phyloP scores from a whole-genome alignment of 768 basidiomycete genomes.

The Leccinellum albellum region DNA sequence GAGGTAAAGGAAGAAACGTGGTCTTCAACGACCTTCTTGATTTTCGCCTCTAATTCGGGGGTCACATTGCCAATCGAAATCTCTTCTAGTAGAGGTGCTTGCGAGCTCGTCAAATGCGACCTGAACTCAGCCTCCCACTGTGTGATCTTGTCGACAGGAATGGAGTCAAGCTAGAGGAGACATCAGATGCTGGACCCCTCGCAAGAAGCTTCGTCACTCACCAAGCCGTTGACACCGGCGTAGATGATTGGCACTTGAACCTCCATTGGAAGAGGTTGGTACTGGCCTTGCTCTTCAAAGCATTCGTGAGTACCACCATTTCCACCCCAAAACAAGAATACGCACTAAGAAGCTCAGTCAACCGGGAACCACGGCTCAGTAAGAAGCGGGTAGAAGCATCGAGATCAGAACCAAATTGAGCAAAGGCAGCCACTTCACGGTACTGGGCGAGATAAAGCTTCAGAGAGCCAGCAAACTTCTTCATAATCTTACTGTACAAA shows the following conservation, averaged over 20 bases:
- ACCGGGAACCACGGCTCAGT: slow-evolving; percentile 94
- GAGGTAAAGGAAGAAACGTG: slow-evolving; percentile 79
- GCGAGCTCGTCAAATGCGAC: slow-evolving; percentile 72
- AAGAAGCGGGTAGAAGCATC: slow-evolving; percentile 99
- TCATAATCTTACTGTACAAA: slow-evolving; percentile 86
- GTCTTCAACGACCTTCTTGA: slow-evolving; percentile 92
- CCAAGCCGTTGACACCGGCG: slow-evolving; percentile 99
- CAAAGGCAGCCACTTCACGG: slow-evolving; percentile 99
- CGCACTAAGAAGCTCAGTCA: slow-evolving; percentile 92
- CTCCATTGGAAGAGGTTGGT: slow-evolving; percentile 92
- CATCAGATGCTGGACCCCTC: not conserved
- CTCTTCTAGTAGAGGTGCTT: slow-evolving; percentile 74
- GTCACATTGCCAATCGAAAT: slow-evolving; percentile 82
- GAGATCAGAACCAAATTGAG: slow-evolving; percentile 99
- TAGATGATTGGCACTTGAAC: slow-evolving; percentile 98
- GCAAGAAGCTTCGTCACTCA: slow-evolving; percentile 36
- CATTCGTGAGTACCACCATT: slow-evolving; percentile 10
- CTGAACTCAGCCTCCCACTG: slow-evolving; percentile 94
- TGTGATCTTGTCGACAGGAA: slow-evolving; percentile 93
- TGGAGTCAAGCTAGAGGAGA: slow-evolving; percentile 71
- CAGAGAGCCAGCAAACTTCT: slow-evolving; percentile 99
- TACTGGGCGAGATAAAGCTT: slow-evolving; percentile 99
- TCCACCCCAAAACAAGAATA: not conserved
- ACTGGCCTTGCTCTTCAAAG: slow-evolving; percentile 89
- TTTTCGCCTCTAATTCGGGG: slow-evolving; percentile 86